Percentiles rank a stretch among this genome's conserved stretches.
Conservation (phyloP, 1,139 yeast species). For the Hanseniaspora uvarum region DNA sequence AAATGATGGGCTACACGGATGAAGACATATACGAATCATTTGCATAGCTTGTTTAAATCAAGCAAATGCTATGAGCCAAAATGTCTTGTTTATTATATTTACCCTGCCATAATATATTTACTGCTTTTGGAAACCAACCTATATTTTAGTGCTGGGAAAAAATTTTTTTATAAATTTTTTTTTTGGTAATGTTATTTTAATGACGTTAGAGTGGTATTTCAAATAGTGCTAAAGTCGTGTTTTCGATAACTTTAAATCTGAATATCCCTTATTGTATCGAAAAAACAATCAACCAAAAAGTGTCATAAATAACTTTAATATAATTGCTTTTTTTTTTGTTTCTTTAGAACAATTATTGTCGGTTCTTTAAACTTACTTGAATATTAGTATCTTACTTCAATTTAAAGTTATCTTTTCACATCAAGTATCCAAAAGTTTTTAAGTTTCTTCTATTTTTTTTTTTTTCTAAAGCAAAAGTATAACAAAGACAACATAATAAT, state of each 20-base stretch:
- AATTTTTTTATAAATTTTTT: not conserved
- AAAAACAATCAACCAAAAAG: no score
- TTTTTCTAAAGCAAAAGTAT: no score
- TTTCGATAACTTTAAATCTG: not conserved
- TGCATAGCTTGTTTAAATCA: not conserved
- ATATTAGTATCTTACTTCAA: not conserved
- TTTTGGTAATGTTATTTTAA: not conserved
- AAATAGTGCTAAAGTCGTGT: no score
- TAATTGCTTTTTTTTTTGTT: no score
- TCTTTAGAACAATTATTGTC: no score
- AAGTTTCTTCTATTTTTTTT: no score
- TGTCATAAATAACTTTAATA: no score
- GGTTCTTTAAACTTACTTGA: no score
- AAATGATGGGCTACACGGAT: not conserved
- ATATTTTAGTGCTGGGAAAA: not conserved
- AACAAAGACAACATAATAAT: not conserved
- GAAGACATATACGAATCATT: constrained; percentile 5
- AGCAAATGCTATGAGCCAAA: not conserved
- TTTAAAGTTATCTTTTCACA: not conserved
- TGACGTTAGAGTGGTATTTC: not conserved
- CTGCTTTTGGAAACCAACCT: not conserved
- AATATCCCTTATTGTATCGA: not conserved
- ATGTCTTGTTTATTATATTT: not conserved
- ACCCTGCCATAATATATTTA: not conserved
- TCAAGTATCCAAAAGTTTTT: no score